Evolutionary conservation across 1,139 yeast genomes (phyloP), one percentile per base, ranked within the genome.

Genomic region (Suhomyces atakaporum): DNA sequence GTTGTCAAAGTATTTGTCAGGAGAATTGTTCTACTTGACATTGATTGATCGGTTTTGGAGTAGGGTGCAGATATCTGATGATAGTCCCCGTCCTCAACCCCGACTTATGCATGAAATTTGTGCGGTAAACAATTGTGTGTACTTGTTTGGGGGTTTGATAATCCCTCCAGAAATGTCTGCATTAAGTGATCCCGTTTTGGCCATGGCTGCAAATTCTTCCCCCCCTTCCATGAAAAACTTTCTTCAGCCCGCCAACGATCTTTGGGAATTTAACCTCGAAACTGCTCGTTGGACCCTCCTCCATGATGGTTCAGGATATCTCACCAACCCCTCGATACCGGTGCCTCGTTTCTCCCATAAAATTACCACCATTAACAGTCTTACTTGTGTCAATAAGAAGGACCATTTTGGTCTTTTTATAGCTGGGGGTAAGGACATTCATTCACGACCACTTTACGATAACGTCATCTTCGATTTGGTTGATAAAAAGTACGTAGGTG

Each of bases 211-310:
- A n/a, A n/a, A n/a, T n/a, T n/a, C n/a, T n/a, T n/a, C n/a, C n/a
- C n/a, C n/a, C n/a, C n/a, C n/a, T n/a, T n/a, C n/a, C n/a, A n/a
- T n/a, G n/a, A n/a, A n/a, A n/a, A 29, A 52, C 29, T 47, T 45
- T 22, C 54, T 81, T 15, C 60, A 62, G 2, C 77, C 84, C 0
- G 49, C 71, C 12, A 81, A 81, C 47, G 92, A 84, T 46, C 57
- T 82, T 15, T 84, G 92, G 90, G 73, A 72, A 44, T 77, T 81
- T 45, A 73, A 81, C 53, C 56, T 80, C 29, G 72, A 66, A 27
- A 56, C 69, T 2, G 65, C 64, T 34, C 54, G 56, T 13, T 83
- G 90, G 89, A 56, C 53, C 1, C 66, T 76, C 34, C 55, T 79
- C 3, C 72, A 72, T 40, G 71, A 64, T 40, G 79, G 75, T 2